A percentile compares a stretch with the other conserved stretches of the same genome.
Conservation (phyloP, 2,329 filamentous ascomycete genomes). For the Penicillium oxalicum region DNA sequence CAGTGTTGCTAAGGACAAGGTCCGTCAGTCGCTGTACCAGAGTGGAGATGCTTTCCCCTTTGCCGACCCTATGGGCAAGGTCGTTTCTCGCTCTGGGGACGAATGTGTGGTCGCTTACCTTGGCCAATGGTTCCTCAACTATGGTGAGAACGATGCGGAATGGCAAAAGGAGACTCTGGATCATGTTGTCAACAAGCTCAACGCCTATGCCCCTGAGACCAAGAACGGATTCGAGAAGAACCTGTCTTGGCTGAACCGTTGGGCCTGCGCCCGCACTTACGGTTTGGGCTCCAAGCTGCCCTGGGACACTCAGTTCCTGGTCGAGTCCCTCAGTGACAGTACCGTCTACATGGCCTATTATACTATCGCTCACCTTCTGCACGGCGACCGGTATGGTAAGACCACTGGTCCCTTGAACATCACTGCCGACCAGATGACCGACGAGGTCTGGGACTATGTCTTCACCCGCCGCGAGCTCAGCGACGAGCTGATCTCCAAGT, state of each 20-base stretch:
- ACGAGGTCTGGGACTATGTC: slow-evolving; percentile 94
- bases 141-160: slow-evolving; percentile 71
- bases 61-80: slow-evolving; percentile 84
- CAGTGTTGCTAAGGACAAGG: slow-evolving; percentile 78
- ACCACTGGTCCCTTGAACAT: slow-evolving; percentile 63
- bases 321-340: slow-evolving; percentile 85
- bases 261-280: slow-evolving; percentile 88
- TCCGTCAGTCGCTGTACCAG: slow-evolving; percentile 70
- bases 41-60: slow-evolving; percentile 80
- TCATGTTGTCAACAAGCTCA: slow-evolving; percentile 65
- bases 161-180: slow-evolving; percentile 74
- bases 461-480: slow-evolving; percentile 70
- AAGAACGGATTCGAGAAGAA: slow-evolving; percentile 78
- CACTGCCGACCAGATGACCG: slow-evolving; percentile 78
- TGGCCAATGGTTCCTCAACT: slow-evolving; percentile 98
- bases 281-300: slow-evolving; percentile 90
- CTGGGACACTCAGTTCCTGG: slow-evolving; percentile 85
- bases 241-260: slow-evolving; percentile 87
- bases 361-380: slow-evolving; percentile 59
- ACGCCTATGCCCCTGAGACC: slow-evolving; percentile 73
- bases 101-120: slow-evolving; percentile 89
- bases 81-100: slow-evolving; percentile 82
- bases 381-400: slow-evolving; percentile 80
- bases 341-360: slow-evolving; percentile 74
- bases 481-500: slow-evolving; percentile 58